These are phyloP conservation scores for Nepenthes mirabilis DNA, from an alignment of 148 eudicot species.

Conservation along the genomic window DNA sequence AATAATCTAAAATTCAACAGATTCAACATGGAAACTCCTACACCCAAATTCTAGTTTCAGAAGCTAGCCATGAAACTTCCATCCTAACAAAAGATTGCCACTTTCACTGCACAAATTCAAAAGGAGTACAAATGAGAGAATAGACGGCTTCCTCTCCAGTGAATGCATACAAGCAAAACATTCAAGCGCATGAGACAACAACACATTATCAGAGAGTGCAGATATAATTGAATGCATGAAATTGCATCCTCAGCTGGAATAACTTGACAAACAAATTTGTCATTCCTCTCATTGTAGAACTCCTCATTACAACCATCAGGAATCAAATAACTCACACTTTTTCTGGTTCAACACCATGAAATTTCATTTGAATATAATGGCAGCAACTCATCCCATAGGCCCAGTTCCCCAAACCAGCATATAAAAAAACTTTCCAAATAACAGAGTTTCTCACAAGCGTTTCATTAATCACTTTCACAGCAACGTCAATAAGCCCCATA, in stretches of 20 bases:
- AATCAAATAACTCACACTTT: slow-evolving; percentile 58
- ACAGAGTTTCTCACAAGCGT: too few species aligned
- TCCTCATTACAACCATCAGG: slow-evolving; percentile 45
- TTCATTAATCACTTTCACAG: too few species aligned
- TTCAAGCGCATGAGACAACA: slow-evolving; percentile 33
- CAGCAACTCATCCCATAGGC: slow-evolving; percentile 33
- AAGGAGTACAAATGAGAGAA: slow-evolving; percentile 46
- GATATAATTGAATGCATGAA: slow-evolving; percentile 74
- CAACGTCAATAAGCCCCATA: too few species aligned
- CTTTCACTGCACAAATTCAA: slow-evolving; percentile 44
- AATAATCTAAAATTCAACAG: too few species aligned
- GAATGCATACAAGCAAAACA: slow-evolving; percentile 38
- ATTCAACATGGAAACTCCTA: slow-evolving; percentile 28
- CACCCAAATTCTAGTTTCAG: slow-evolving; percentile 44
- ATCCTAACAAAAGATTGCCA: slow-evolving; percentile 32
- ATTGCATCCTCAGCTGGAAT: slow-evolving; percentile 51
- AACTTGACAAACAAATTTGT: slow-evolving; percentile 43
- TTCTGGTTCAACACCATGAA: slow-evolving; percentile 47
- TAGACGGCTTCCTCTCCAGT: slow-evolving; percentile 58
- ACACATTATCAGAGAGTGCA: slow-evolving; percentile 33
- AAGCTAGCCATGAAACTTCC: slow-evolving; percentile 46
- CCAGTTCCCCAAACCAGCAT: slow-evolving; percentile 47
- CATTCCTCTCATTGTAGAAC: slow-evolving; percentile 47
- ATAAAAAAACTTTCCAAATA: too few species aligned
- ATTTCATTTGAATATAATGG: slow-evolving; percentile 25